Evolutionary conservation across 257 asterid species (phyloP).

Genomic region (Petunia axillaris): DNA sequence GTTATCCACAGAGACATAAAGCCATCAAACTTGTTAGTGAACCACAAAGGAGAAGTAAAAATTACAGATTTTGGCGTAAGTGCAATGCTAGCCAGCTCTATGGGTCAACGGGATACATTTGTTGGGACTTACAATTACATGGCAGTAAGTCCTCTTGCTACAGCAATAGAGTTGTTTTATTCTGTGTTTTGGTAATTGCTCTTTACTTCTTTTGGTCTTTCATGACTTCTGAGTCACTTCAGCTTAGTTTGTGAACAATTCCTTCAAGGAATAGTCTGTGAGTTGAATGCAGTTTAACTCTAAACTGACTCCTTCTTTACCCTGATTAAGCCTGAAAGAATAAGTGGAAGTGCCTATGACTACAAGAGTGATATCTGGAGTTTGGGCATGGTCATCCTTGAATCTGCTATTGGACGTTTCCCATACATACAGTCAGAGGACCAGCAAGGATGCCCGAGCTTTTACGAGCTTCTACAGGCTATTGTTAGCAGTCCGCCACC

Average conservation of each 20-base stretch:
- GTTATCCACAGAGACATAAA: constrained; percentile 94
- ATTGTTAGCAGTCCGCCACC: constrained; percentile 96
- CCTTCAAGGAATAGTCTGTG: not conserved
- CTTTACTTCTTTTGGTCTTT: constrained; percentile 5
- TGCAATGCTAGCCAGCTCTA: constrained; percentile 91
- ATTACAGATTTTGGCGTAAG: constrained; percentile 98
- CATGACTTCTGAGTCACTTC: constrained; percentile 3
- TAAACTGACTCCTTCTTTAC: not conserved
- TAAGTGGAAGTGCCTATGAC: constrained; percentile 90
- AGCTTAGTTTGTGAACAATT: not conserved
- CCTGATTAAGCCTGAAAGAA: constrained; percentile 84
- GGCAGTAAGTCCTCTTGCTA: constrained; percentile 68
- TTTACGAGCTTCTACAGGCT: constrained; percentile 92
- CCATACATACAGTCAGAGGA: constrained; percentile 94
- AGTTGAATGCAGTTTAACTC: constrained; percentile 16
- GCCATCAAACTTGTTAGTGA: constrained; percentile 79
- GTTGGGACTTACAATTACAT: constrained; percentile 97
- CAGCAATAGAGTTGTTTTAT: not conserved
- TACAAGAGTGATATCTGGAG: constrained; percentile 67
- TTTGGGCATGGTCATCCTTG: constrained; percentile 87
- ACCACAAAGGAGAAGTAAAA: constrained; percentile 93
- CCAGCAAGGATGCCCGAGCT: constrained; percentile 84
- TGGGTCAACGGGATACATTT: constrained; percentile 94
- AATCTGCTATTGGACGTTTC: constrained; percentile 97
- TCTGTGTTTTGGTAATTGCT: constrained; percentile 9